Evolutionary conservation across 2,329 filamentous ascomycete species (phyloP), one percentile per base, ranked within the genome.

Genomic region (Nemania sp.): DNA sequence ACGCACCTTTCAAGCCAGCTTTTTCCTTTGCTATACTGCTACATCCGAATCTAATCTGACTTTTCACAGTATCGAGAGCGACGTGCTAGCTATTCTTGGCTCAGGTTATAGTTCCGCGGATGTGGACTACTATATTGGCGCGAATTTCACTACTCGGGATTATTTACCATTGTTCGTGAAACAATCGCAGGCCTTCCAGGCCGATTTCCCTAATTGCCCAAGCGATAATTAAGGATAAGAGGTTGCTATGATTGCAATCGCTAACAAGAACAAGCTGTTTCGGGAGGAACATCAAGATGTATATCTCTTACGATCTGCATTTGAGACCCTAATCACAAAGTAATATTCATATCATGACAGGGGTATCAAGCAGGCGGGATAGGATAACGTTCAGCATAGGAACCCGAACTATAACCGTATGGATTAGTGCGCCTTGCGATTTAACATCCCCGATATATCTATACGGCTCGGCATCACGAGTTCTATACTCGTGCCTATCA

Each of bases 111-210:
- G 66, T 19, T 60, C 63, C 23, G 63, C 61, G 52, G 66, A 70
- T 56, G 70, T 75, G 4, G 61, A 64, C 23, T 72, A 71, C 49
- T 77, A 77, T 44, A 67, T 76, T 40, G 66, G 70, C 52, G 68
- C 68, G 45, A 70, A 71, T 52, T 75, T 74, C 54, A 72, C 68
- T 3, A 71, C 71, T 9, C 71, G 68, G 56, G 72, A 75, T 42
- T 74, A 73, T 52, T 63, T 76, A 46, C 64, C 73, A 6, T 66
- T 71, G 15, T 77, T 73, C 49, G 69, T 73, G 8, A 64, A 71
- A 64, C 59, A 68, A 22, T 66, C 66, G 19, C 54, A 61, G 2
- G 30, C 39, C 2, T 77, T 75, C 66, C 69, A 73, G 48, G 64
- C 66, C 2, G 68, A 69, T 7, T 52, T 69, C 45, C 62, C 71